These are phyloP conservation scores for Urochloa ruziziensis DNA, from an alignment of 176 grass and related monocot species.

Conservation along the genomic window DNA sequence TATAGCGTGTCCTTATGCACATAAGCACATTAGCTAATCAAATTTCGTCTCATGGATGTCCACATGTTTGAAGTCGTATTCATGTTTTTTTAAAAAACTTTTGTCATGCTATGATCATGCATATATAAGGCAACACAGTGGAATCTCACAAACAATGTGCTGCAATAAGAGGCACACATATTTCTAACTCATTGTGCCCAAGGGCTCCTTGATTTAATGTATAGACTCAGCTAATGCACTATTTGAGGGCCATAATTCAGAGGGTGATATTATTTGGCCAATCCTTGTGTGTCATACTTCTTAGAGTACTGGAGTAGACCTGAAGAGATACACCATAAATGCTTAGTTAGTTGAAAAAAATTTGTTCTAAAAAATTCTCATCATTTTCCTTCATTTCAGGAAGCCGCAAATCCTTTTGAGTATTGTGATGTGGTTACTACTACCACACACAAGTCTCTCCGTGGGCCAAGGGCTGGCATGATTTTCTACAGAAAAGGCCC, in stretches of 20 bases:
- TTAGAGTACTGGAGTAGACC: neutral
- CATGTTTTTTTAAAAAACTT: neutral
- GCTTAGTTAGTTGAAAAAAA: neutral
- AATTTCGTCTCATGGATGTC: neutral
- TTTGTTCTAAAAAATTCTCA: neutral
- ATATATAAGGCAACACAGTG: neutral
- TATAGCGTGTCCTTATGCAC: neutral
- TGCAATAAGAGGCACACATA: neutral
- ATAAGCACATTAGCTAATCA: neutral
- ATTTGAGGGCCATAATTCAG: neutral
- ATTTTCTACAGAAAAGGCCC: slow-evolving; percentile 99
- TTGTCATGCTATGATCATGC: neutral
- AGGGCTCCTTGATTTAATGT: neutral
- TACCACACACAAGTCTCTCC: slow-evolving; percentile 92
- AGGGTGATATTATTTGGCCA: neutral
- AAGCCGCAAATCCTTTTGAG: slow-evolving; percentile 95
- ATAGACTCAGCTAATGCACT: neutral
- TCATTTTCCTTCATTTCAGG: slow-evolving; percentile 36
- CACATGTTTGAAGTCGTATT: neutral
- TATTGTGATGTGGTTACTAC: slow-evolving; percentile 94
- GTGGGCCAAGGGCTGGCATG: slow-evolving; percentile 94
- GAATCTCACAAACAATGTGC: neutral
- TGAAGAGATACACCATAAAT: neutral
- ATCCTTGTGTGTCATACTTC: neutral
- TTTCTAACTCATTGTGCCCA: neutral